Percentiles rank a stretch among this genome's conserved stretches.
Evolutionary conservation across 2,329 filamentous ascomycete species (phyloP).

Genomic region (Fusarium coicis): DNA sequence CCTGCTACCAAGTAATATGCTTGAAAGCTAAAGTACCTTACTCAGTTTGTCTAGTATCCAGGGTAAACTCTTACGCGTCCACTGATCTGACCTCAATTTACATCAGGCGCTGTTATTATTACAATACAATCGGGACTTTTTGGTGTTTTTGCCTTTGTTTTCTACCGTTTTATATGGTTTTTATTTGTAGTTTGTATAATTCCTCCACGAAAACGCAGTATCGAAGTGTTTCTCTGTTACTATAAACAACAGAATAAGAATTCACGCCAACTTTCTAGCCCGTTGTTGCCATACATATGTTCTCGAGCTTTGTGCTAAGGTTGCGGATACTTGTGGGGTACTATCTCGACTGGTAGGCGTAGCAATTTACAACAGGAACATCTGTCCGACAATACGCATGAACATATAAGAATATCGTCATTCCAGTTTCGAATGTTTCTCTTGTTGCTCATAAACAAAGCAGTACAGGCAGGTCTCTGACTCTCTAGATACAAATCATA

Average conservation of each 20-base stretch:
- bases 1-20: not conserved
- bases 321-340: constrained; percentile 15
- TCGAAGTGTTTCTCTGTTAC: not conserved
- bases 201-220: not conserved
- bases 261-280: constrained; percentile 1
- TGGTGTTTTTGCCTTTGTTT: not conserved
- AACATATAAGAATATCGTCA: constrained; percentile 11
- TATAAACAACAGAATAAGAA: constrained; percentile 5
- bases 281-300: constrained; percentile 7
- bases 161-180: not conserved
- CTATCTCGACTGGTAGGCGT: not conserved
- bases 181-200: not conserved
- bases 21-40: not conserved
- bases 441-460: not conserved
- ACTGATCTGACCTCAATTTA: not conserved
- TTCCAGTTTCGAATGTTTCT: not conserved
- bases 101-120: not conserved
- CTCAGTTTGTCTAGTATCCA: not conserved
- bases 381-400: not conserved
- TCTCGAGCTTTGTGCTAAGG: not conserved
- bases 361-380: not conserved
- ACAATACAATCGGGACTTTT: not conserved
- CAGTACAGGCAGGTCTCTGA: not conserved
- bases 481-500: constrained; percentile 8
- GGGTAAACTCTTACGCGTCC: constrained; percentile 16